A percentile compares a stretch with the other conserved stretches of the same genome.
Conservation (phyloP, 2,329 filamentous ascomycete genomes). For the Torrubiella hemipterigena region DNA sequence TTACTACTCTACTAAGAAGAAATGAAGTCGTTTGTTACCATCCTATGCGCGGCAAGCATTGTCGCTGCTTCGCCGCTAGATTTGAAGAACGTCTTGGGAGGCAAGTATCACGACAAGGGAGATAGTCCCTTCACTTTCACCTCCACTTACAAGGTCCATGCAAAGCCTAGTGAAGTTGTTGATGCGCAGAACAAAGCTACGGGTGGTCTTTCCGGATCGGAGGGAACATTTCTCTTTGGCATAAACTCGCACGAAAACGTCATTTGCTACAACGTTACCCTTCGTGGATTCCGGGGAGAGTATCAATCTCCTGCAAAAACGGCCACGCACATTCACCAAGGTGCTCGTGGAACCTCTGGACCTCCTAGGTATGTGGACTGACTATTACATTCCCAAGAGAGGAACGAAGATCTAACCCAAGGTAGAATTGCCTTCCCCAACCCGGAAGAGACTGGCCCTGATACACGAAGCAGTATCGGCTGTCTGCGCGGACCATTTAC, state of each 20-base stretch:
- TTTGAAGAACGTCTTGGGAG: too few species aligned
- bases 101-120: constrained; percentile 1
- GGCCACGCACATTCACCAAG: constrained; percentile 44
- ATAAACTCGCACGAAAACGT: constrained; percentile 33
- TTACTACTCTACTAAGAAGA: too few species aligned
- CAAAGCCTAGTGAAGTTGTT: constrained; percentile 37
- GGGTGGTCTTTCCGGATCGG: constrained; percentile 29
- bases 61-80: too few species aligned
- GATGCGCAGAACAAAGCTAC: constrained; percentile 22
- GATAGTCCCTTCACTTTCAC: constrained; percentile 27
- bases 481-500: constrained; percentile 24
- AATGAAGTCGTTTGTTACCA: too few species aligned
- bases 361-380: constrained; percentile 28
- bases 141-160: constrained; percentile 32
- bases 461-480: constrained; percentile 24
- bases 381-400: not conserved
- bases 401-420: not conserved
- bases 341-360: constrained; percentile 28
- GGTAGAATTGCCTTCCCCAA: constrained; percentile 35
- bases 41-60: too few species aligned
- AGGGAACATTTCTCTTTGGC: constrained; percentile 38
- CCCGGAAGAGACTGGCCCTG: constrained; percentile 23
- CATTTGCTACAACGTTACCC: constrained; percentile 38
- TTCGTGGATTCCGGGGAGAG: constrained; percentile 33
- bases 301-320: constrained; percentile 37